Evolutionary conservation across 1,284 basidiomycete species (phyloP).

Genomic region (Cryptococcus floricola): DNA sequence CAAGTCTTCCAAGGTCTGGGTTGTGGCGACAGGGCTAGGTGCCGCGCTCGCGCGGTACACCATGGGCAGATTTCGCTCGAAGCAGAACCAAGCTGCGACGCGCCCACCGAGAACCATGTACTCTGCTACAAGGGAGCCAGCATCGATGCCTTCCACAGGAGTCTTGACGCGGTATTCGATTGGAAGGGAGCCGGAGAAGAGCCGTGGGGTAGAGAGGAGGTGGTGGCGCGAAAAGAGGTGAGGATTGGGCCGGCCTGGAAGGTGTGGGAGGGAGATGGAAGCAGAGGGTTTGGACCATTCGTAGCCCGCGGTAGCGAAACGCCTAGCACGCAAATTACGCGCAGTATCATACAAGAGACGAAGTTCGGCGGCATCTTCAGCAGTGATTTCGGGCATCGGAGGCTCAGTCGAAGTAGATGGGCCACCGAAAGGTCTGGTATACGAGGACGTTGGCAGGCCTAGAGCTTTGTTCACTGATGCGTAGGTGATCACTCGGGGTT

Average conservation of each 20-base stretch:
- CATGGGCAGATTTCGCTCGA: slow-evolving; percentile 61
- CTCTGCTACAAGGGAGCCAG: slow-evolving; percentile 63
- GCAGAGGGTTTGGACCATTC: slow-evolving; percentile 24
- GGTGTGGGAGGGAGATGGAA: slow-evolving; percentile 13
- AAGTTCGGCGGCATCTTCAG: slow-evolving; percentile 47
- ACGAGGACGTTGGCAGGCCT: slow-evolving; percentile 33
- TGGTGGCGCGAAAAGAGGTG: slow-evolving; percentile 22
- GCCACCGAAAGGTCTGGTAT: slow-evolving; percentile 30
- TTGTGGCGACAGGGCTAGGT: slow-evolving; percentile 29
- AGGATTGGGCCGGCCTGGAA: slow-evolving; percentile 1
- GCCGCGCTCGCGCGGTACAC: slow-evolving; percentile 59
- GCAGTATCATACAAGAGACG: slow-evolving; percentile 48
- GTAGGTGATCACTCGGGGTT: slow-evolving; percentile 67
- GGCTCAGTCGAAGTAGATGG: slow-evolving; percentile 2
- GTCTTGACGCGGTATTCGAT: slow-evolving; percentile 53
- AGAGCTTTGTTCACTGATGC: slow-evolving; percentile 62
- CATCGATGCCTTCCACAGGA: neutral
- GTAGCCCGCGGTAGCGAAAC: slow-evolving; percentile 28
- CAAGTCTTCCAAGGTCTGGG: slow-evolving; percentile 29
- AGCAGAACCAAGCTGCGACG: slow-evolving; percentile 68
- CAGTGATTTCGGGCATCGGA: neutral
- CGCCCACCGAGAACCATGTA: slow-evolving; percentile 79
- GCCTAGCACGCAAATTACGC: slow-evolving; percentile 25
- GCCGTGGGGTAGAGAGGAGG: slow-evolving; percentile 36
- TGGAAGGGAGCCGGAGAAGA: slow-evolving; percentile 60